phyloP scores from a whole-genome alignment of 495 filamentous ascomycete species.

The Rusavskia elegans region DNA sequence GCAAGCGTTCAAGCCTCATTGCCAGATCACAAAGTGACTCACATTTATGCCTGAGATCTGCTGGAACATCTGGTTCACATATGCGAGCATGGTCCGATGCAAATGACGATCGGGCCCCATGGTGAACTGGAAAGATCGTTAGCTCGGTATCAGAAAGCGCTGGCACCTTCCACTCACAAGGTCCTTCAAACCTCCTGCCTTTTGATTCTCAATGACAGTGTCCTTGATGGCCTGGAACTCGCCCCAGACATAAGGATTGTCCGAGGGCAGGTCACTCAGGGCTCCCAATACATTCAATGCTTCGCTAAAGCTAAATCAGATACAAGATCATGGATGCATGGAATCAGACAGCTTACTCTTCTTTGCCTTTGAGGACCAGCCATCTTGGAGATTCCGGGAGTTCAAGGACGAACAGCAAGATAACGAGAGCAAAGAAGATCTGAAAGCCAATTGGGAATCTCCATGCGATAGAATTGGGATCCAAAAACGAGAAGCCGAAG shows the following conservation, averaged over 20 bases:
- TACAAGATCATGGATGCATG: background rate
- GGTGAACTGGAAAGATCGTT: conserved; percentile 29
- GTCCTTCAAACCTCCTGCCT: conserved; percentile 18
- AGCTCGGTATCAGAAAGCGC: conserved; percentile 8
- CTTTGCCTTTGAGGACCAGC: conserved; percentile 48
- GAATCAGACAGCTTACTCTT: background rate
- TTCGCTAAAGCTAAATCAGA: conserved; percentile 26
- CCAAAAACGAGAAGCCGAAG: conserved; percentile 51
- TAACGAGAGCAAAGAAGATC: conserved; percentile 47
- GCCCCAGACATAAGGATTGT: conserved; percentile 38
- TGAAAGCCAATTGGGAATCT: conserved; percentile 62
- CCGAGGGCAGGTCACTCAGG: conserved; percentile 34
- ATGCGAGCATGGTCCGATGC: conserved; percentile 53
- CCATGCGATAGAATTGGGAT: conserved; percentile 50
- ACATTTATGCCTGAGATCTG: conserved; percentile 65
- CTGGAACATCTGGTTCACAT: conserved; percentile 68
- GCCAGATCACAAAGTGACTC: background rate
- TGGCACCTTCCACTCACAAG: background rate
- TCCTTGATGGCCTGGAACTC: conserved; percentile 64
- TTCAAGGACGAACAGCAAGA: conserved; percentile 42
- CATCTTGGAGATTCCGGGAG: conserved; percentile 62
- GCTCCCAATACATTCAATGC: conserved; percentile 45
- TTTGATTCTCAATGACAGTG: conserved; percentile 54
- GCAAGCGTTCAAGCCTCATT: too few species aligned
- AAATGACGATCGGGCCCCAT: conserved; percentile 59